These are phyloP conservation scores for Pinus albicaulis DNA, from an alignment of 75 land plant genomes.

Conservation along the genomic window DNA sequence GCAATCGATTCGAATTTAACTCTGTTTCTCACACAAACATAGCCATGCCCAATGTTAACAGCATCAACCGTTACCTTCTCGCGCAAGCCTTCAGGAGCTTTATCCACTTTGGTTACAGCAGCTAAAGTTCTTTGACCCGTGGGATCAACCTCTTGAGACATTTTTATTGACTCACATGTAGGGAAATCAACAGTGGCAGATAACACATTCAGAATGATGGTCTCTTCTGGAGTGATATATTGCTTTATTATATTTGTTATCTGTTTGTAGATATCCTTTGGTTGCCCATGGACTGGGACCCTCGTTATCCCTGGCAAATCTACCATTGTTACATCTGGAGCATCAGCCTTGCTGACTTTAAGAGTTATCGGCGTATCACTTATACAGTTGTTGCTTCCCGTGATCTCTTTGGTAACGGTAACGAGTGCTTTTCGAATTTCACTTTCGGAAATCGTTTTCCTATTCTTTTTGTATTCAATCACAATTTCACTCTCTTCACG, in stretches of 20 bases:
- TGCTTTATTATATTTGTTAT: constrained; percentile 17
- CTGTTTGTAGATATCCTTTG: constrained; percentile 31
- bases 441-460: neutral
- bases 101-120: constrained; percentile 34
- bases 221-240: constrained; percentile 30
- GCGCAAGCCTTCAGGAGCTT: constrained; percentile 27
- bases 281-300: constrained; percentile 40
- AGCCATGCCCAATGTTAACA: constrained; percentile 33
- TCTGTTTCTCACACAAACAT: constrained; percentile 34
- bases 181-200: constrained; percentile 36
- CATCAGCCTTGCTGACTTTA: too few species aligned
- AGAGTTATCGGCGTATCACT: too few species aligned
- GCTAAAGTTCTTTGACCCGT: constrained; percentile 31
- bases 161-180: constrained; percentile 33
- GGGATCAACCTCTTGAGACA: constrained; percentile 32
- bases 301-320: constrained; percentile 42
- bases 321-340: too few species aligned
- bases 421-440: constrained; percentile 19
- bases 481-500: neutral
- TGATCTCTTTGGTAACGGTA: constrained; percentile 17
- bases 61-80: too few species aligned
- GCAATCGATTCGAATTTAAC: constrained; percentile 13
- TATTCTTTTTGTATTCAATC: constrained; percentile 1
- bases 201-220: constrained; percentile 32
- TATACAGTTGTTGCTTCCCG: constrained; percentile 38